A percentile compares a stretch with the other conserved stretches of the same genome.
Conservation (phyloP, 2,329 filamentous ascomycete species). For the Arthrinium phaeospermum region DNA sequence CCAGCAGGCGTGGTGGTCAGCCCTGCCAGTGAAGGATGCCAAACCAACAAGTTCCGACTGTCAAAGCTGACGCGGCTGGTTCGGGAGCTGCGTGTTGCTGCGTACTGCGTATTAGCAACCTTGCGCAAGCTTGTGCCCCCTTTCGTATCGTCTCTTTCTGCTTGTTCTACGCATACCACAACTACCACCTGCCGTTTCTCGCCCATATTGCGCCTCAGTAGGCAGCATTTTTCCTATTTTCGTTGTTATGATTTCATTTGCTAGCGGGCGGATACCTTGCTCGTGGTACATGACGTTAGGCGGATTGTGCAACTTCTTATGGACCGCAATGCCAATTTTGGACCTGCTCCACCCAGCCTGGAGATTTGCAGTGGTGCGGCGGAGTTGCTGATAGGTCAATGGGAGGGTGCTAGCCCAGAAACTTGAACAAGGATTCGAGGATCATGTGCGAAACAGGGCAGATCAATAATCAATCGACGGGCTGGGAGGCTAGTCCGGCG, state of each 20-base stretch:
- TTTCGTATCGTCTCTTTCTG: background rate
- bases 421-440: conserved; percentile 17
- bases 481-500: conserved; percentile 9
- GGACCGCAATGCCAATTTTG: conserved; percentile 10
- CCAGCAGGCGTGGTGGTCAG: background rate
- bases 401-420: background rate
- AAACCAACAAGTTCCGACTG: background rate
- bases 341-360: background rate
- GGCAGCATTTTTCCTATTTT: background rate
- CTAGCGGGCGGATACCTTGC: conserved; percentile 2
- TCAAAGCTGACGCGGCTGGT: conserved; percentile 2
- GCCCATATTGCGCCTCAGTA: background rate
- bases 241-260: background rate
- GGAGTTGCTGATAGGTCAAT: conserved; percentile 25
- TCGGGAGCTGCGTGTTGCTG: background rate
- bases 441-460: conserved; percentile 14
- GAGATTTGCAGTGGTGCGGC: conserved; percentile 17
- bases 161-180: background rate
- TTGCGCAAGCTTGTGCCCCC: background rate
- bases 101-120: background rate
- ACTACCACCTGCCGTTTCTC: background rate
- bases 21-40: background rate
- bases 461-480: conserved; percentile 17
- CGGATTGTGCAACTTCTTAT: conserved; percentile 3
- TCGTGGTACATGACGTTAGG: conserved; percentile 23